These are phyloP conservation scores for Saturnispora ahearnii DNA, from an alignment of 805 yeast genomes.

Conservation along the genomic window DNA sequence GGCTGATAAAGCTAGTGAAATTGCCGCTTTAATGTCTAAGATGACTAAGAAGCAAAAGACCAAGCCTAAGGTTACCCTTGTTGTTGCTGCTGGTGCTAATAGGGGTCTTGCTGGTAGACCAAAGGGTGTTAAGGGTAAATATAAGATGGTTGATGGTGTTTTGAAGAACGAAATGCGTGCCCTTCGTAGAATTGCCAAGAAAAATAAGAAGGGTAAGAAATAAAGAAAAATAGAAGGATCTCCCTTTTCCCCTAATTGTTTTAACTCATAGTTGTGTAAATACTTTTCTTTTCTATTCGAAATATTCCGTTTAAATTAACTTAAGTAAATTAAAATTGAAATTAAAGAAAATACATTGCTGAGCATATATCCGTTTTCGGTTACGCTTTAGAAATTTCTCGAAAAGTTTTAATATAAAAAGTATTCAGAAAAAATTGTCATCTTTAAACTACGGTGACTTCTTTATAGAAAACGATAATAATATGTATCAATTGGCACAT, in stretches of 20 bases:
- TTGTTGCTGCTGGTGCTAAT: slow-evolving; percentile 79
- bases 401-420: neutral
- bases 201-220: slow-evolving; percentile 40
- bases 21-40: slow-evolving; percentile 74
- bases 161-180: slow-evolving; percentile 97
- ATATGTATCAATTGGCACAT: slow-evolving; percentile 5
- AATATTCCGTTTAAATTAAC: neutral
- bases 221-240: neutral
- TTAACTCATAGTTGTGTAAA: neutral
- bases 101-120: slow-evolving; percentile 92
- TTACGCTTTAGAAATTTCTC: neutral
- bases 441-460: neutral
- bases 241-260: neutral
- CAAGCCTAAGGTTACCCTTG: slow-evolving; percentile 80
- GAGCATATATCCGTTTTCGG: neutral
- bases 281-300: neutral
- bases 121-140: slow-evolving; percentile 91
- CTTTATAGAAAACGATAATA: neutral
- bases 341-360: neutral
- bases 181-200: slow-evolving; percentile 79
- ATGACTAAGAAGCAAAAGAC: slow-evolving; percentile 58
- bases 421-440: neutral
- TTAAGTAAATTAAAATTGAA: neutral
- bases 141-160: slow-evolving; percentile 98
- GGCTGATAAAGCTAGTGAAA: slow-evolving; percentile 90